Percentiles rank a stretch among this genome's conserved stretches.
These are phyloP conservation scores for Ormosia emarginata DNA, from an alignment of 306 rosid genomes.

Conservation along the genomic window DNA sequence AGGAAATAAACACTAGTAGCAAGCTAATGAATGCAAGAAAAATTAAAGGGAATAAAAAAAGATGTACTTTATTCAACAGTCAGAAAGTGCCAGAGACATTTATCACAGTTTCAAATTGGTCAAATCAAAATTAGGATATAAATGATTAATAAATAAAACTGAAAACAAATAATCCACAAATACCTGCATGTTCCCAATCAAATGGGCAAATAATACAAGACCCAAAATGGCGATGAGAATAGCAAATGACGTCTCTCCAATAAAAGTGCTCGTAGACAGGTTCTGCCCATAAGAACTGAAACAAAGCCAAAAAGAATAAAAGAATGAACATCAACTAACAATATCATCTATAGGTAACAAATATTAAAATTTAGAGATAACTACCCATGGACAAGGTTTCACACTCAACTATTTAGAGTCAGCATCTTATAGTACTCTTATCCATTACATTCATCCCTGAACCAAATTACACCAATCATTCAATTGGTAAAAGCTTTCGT, in stretches of 20 bases:
- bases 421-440: not conserved
- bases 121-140: not conserved
- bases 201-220: conserved; percentile 89
- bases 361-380: conserved; percentile 6
- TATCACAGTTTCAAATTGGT: not conserved
- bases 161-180: not conserved
- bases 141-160: not conserved
- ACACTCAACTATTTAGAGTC: not conserved
- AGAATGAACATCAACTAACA: conserved; percentile 2
- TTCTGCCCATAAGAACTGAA: conserved; percentile 97
- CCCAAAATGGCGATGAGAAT: conserved; percentile 93
- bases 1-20: not conserved
- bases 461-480: not conserved
- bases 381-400: not conserved
- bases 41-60: not conserved
- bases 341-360: not conserved
- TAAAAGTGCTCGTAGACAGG: conserved; percentile 73
- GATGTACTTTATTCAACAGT: not conserved
- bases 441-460: not conserved
- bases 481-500: not conserved
- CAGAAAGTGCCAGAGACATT: not conserved
- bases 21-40: not conserved
- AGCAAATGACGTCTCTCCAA: conserved; percentile 92
- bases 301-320: conserved; percentile 28
- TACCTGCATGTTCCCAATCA: conserved; percentile 99